Evolutionary conservation across 2,329 filamentous ascomycete species (phyloP), one percentile per base, ranked within the genome.

Genomic region (Mariannaea sp.): DNA sequence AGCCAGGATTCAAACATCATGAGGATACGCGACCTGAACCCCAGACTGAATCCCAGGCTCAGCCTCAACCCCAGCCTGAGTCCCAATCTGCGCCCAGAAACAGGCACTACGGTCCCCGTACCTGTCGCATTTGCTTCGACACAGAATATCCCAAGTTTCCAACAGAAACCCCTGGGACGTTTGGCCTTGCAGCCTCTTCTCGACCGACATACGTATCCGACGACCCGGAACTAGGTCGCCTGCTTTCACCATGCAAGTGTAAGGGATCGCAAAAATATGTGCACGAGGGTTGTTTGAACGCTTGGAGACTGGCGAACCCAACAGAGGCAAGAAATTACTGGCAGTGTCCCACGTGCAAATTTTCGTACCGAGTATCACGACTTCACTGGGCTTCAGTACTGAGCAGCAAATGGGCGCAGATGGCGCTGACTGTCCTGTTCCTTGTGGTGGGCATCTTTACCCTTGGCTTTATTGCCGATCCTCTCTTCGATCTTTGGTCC

Each of bases 211-310:
- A 96, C 67, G 80, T 86, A 45, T 92, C 90, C 19, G 83, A 89
- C 56, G 89, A 90, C 60, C 80, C 85, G 6, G 80, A 87, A 59
- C 81, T 88, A 24, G 90, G 90, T 32, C 86, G 91, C 44, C 78
- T 99, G 22, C 82, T 97, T 64, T 88, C 89, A 48, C 94, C 94
- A 29, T 99, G 94, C 79, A 86, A 87, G 74, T 99, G 94, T 80
- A 95, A 90, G 75, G 94, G 94, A 46, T 90, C 89, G 32, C 90
- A 93, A 64, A 90, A 90, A 75, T 97, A 96, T 73, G 92, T 97
- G 19, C 94, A 99, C 71, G 91, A 97, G 72, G 88, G 86, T 24
- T 99, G 94, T 68, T 79, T 99, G 42, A 84, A 89, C 65, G 80
- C 83, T 9, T 97, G 92, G 91, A 84, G 94, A 62, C 81, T 87